phyloP scores from a whole-genome alignment of 192 early-diverging fungal species.

The Gorgonomyces haynaldii region DNA sequence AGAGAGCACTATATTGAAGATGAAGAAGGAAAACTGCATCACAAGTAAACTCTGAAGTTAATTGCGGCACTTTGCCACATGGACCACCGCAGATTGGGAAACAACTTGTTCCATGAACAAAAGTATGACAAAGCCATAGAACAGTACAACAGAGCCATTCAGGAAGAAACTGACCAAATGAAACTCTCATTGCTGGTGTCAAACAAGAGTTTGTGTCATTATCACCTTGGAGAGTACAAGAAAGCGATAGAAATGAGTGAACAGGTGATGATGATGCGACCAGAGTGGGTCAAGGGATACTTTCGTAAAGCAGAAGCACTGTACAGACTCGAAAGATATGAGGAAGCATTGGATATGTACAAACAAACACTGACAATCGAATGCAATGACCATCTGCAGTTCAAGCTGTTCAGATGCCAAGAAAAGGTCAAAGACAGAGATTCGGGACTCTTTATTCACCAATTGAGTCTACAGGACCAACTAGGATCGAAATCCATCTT shows the following conservation, averaged over 20 bases:
- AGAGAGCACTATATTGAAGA: constrained; percentile 27
- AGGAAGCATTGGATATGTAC: no score
- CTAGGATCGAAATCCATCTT: no score
- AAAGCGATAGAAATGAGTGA: not conserved
- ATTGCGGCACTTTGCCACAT: not conserved
- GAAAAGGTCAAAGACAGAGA: no score
- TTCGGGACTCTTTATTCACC: no score
- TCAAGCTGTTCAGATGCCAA: no score
- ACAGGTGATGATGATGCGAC: constrained; percentile 3
- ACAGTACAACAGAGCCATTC: not conserved
- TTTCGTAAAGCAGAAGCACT: constrained; percentile 18
- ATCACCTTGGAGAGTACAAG: not conserved
- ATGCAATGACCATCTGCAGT: no score
- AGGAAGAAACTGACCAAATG: not conserved
- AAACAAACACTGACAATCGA: no score
- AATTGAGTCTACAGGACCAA: no score
- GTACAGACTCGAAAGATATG: no score
- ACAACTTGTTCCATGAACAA: not conserved
- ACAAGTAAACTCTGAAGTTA: not conserved
- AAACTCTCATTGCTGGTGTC: not conserved
- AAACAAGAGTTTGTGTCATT: not conserved
- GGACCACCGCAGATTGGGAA: not conserved
- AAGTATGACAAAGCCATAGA: not conserved
- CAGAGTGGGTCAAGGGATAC: constrained; percentile 27
- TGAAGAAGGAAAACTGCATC: constrained; percentile 11